Conservation (phyloP, 1,284 basidiomycete genomes). For the Ustilago shanxiensis region DNA sequence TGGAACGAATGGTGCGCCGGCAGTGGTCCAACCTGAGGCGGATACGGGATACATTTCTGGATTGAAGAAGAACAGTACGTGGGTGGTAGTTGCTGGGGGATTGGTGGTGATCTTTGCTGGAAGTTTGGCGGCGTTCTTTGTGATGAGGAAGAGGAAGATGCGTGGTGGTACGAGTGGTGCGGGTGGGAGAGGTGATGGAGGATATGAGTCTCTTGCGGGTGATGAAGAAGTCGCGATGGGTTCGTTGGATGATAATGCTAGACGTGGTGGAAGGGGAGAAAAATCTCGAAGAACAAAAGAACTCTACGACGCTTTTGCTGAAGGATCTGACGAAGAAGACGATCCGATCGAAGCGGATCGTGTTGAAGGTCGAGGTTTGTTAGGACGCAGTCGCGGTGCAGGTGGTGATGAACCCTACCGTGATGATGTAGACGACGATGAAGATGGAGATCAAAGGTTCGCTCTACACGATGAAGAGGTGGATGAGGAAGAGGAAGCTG, state of each 20-base stretch:
- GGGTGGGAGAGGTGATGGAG: slow-evolving; percentile 62
- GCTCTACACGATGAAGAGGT: slow-evolving; percentile 32
- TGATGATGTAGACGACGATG: slow-evolving; percentile 41
- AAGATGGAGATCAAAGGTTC: slow-evolving; percentile 34
- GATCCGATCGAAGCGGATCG: slow-evolving; percentile 33
- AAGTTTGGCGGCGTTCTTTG: slow-evolving; percentile 75
- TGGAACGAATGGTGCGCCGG: slow-evolving; percentile 42
- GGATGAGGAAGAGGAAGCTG: slow-evolving; percentile 32
- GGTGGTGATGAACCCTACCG: slow-evolving; percentile 34
- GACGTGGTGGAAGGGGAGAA: slow-evolving; percentile 24
- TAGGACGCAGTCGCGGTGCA: slow-evolving; percentile 11
- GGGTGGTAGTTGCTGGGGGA: slow-evolving; percentile 84
- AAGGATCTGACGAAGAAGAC: slow-evolving; percentile 68
- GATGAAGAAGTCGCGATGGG: slow-evolving; percentile 76
- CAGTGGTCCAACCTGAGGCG: slow-evolving; percentile 68
- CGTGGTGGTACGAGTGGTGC: slow-evolving; percentile 65
- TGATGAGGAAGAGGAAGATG: slow-evolving; percentile 75
- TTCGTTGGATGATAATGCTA: slow-evolving; percentile 54
- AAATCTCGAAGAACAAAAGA: slow-evolving; percentile 65
- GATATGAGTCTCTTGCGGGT: slow-evolving; percentile 78
- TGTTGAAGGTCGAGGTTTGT: slow-evolving; percentile 20
- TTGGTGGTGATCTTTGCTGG: slow-evolving; percentile 79
- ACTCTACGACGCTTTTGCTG: slow-evolving; percentile 71
- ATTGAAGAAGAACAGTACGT: slow-evolving; percentile 81
- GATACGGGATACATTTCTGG: slow-evolving; percentile 90